Percentiles rank a stretch among this genome's conserved stretches.
phyloP scores from a whole-genome alignment of 345 rosid species.

The Eucalyptus fibrosa region DNA sequence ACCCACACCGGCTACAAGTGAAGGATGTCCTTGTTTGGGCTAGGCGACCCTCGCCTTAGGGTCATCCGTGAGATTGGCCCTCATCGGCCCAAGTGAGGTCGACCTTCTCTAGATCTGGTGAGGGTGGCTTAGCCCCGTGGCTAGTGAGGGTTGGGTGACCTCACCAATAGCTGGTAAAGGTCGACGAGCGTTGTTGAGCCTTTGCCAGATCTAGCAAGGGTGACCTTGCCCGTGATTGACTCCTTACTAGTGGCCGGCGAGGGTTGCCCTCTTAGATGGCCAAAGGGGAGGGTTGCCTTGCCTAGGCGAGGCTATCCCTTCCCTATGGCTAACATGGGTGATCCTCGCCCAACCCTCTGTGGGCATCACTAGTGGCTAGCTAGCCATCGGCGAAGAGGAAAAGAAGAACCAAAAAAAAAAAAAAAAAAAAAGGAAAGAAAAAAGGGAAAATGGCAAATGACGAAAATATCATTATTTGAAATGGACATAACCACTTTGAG shows the following conservation, averaged over 20 bases:
- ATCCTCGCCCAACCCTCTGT: fast-evolving
- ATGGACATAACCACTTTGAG: fast-evolving
- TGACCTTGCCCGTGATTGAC: fast-evolving
- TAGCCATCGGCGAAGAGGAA: fast-evolving
- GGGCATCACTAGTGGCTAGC: fast-evolving
- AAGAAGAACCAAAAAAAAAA: no score
- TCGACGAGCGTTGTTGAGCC: fast-evolving
- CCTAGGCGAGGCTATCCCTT: fast-evolving
- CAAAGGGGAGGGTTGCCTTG: fast-evolving
- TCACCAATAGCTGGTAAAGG: fast-evolving
- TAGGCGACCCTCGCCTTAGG: fast-evolving
- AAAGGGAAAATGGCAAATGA: no score
- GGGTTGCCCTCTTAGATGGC: fast-evolving
- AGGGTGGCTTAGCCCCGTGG: no score
- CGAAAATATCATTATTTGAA: no score
- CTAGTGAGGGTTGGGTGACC: fast-evolving
- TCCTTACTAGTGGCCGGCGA: fast-evolving
- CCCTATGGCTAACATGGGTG: fast-evolving
- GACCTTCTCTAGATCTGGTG: fast-evolving
- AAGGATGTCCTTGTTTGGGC: fast-evolving
- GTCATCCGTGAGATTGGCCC: fast-evolving
- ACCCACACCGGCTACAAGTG: fast-evolving
- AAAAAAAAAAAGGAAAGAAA: no score
- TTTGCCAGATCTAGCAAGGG: fast-evolving
- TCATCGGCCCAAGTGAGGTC: fast-evolving